Percentiles rank a stretch among this genome's conserved stretches.
Conservation (phyloP, 2,329 filamentous ascomycete species). For the Hypoxylon sp. region DNA sequence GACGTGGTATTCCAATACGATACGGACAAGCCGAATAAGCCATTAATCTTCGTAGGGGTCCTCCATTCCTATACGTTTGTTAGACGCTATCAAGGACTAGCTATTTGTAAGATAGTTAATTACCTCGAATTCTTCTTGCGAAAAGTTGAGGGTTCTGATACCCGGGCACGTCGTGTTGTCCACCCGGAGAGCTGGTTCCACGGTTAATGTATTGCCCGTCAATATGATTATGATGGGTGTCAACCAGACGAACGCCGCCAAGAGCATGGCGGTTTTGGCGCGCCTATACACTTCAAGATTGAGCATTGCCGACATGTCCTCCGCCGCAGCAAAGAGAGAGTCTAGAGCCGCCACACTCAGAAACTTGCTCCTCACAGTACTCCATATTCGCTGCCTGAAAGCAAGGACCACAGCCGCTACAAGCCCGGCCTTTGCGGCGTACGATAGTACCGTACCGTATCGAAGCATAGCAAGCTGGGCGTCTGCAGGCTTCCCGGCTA, state of each 20-base stretch:
- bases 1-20: conserved; percentile 52
- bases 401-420: conserved; percentile 53
- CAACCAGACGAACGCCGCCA: conserved; percentile 55
- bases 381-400: conserved; percentile 52
- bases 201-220: conserved; percentile 54
- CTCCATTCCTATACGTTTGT: conserved; percentile 48
- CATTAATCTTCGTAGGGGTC: conserved; percentile 48
- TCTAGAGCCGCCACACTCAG: conserved; percentile 51
- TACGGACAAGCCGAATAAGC: conserved; percentile 48
- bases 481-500: conserved; percentile 52
- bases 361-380: conserved; percentile 50
- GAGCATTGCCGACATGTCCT: conserved; percentile 50
- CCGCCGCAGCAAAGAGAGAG: conserved; percentile 52
- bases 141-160: conserved; percentile 53
- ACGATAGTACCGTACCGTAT: conserved; percentile 56
- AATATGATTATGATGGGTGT: conserved; percentile 56
- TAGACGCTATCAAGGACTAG: not conserved
- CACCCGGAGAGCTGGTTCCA: conserved; percentile 43
- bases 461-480: conserved; percentile 56
- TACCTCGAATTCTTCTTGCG: conserved; percentile 51
- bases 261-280: conserved; percentile 52
- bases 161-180: conserved; percentile 50
- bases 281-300: conserved; percentile 51
- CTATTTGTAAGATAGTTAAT: not conserved
- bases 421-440: conserved; percentile 56